Evolutionary conservation across 108 stramenopile species (phyloP).

Genomic region (Conticribra weissflogii): DNA sequence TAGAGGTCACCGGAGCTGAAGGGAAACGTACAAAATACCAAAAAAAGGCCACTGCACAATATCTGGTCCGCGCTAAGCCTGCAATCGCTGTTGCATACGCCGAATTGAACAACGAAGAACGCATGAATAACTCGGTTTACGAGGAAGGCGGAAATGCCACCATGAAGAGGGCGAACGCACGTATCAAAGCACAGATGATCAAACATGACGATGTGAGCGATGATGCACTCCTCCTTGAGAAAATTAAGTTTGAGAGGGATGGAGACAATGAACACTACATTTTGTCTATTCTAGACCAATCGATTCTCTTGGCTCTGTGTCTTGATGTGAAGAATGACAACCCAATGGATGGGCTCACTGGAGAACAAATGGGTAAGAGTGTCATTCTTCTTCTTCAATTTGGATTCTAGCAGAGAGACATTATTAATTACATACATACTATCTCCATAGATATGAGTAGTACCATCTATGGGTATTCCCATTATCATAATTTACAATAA

Average conservation of each 20-base stretch:
- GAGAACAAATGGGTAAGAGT: conserved; percentile 87
- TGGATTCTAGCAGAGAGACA: too few species aligned
- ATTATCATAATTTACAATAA: too few species aligned
- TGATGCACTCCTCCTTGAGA: conserved; percentile 88
- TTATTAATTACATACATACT: too few species aligned
- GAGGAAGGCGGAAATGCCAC: conserved; percentile 42
- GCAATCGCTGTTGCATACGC: not conserved
- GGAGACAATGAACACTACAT: conserved; percentile 56
- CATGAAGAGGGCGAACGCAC: conserved; percentile 6
- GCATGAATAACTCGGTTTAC: not conserved
- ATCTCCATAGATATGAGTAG: too few species aligned
- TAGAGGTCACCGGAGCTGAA: conserved; percentile 84
- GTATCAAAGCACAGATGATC: conserved; percentile 40
- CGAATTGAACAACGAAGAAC: conserved; percentile 6
- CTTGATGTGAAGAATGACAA: conserved; percentile 96
- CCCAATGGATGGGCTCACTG: conserved; percentile 92
- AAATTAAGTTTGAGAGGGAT: conserved; percentile 75
- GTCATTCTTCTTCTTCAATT: too few species aligned
- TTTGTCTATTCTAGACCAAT: conserved; percentile 83
- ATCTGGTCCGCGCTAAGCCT: conserved; percentile 79
- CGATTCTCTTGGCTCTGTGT: conserved; percentile 92
- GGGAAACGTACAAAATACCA: conserved; percentile 94
- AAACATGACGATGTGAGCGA: conserved; percentile 61
- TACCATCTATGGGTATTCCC: too few species aligned
- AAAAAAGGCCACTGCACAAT: conserved; percentile 79